phyloP scores from a whole-genome alignment of 2,329 filamentous ascomycete species.

The Paecilomyces niveus region DNA sequence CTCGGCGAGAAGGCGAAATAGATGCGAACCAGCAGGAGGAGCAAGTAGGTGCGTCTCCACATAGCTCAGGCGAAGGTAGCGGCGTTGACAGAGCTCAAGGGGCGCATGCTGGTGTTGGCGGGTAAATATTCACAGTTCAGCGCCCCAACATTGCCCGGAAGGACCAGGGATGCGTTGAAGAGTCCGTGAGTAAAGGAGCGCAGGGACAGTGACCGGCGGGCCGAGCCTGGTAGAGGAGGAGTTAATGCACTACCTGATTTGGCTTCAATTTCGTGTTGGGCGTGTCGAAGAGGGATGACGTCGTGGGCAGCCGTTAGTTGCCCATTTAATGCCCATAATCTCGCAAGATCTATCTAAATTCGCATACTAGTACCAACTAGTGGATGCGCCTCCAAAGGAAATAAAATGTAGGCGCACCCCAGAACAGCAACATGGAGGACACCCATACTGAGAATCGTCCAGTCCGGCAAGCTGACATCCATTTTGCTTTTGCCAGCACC shows the following conservation, averaged over 20 bases:
- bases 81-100: neutral
- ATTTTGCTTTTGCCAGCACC: neutral
- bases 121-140: neutral
- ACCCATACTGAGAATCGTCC: neutral
- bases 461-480: neutral
- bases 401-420: neutral
- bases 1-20: conserved; percentile 93
- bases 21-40: conserved; percentile 77
- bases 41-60: conserved; percentile 86
- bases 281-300: neutral
- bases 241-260: neutral
- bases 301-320: neutral
- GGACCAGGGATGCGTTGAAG: neutral
- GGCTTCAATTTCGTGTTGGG: neutral
- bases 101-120: conserved; percentile 8
- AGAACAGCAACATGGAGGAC: neutral
- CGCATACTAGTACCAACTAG: neutral
- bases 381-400: neutral
- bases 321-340: neutral
- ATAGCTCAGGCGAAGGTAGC: conserved; percentile 42
- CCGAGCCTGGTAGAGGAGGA: neutral
- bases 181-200: neutral
- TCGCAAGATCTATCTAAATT: neutral
- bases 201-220: conserved; percentile 1
- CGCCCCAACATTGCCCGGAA: conserved; percentile 1